These are phyloP conservation scores for Metschnikowia reukaufii DNA, from an alignment of 805 yeast species.

Conservation along the genomic window DNA sequence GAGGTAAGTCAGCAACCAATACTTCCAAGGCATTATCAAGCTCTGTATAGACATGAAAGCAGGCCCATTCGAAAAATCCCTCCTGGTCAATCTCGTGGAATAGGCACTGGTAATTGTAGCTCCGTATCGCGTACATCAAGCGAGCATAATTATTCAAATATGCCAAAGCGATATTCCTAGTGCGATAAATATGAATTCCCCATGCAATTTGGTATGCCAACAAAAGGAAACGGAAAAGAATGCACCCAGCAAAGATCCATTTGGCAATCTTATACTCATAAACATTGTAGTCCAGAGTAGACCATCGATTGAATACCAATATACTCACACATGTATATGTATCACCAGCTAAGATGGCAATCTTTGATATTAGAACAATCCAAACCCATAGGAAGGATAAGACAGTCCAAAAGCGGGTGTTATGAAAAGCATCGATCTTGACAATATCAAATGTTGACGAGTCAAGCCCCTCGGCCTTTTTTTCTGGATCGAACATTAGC, in stretches of 20 bases:
- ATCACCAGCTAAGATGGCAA: conserved; percentile 62
- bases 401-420: conserved; percentile 44
- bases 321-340: conserved; percentile 75
- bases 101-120: conserved; percentile 69
- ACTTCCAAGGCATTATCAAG: conserved; percentile 61
- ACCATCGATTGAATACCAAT: conserved; percentile 72
- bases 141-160: conserved; percentile 69
- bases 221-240: conserved; percentile 63
- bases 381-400: conserved; percentile 42
- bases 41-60: conserved; percentile 64
- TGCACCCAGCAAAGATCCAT: conserved; percentile 83
- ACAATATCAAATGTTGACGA: conserved; percentile 50
- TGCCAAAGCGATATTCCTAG: conserved; percentile 65
- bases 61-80: conserved; percentile 61
- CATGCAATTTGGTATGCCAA: conserved; percentile 55
- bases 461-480: conserved; percentile 21
- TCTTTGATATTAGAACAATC: conserved; percentile 50
- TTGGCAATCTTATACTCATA: conserved; percentile 52
- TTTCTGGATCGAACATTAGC: conserved; percentile 15
- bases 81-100: conserved; percentile 66
- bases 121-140: conserved; percentile 51
- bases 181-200: conserved; percentile 58
- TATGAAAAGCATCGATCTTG: conserved; percentile 47
- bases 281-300: conserved; percentile 46
- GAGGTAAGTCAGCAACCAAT: conserved; percentile 78